Conservation (phyloP, 1,284 basidiomycete species). For the Papiliotrema fonsecae region DNA sequence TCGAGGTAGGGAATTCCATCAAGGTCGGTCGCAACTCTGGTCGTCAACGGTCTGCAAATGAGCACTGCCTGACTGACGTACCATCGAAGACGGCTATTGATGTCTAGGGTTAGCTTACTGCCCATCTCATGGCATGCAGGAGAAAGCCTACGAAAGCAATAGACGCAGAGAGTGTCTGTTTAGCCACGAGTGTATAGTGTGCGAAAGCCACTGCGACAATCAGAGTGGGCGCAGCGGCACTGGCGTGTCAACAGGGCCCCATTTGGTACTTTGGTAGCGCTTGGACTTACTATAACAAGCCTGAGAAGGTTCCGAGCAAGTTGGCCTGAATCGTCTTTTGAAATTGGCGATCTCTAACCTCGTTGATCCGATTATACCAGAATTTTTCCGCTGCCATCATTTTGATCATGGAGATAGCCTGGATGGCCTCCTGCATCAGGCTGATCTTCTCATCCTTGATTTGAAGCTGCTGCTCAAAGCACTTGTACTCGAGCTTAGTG, state of each 20-base stretch:
- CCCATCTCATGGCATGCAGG: background rate
- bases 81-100: constrained; percentile 61
- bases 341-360: constrained; percentile 67
- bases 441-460: constrained; percentile 77
- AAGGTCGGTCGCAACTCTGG: constrained; percentile 24
- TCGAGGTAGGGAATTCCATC: constrained; percentile 13
- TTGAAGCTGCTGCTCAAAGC: constrained; percentile 80
- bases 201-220: constrained; percentile 40
- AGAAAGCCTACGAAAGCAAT: constrained; percentile 61
- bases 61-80: constrained; percentile 9
- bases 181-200: constrained; percentile 60
- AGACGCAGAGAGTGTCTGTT: constrained; percentile 66
- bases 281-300: constrained; percentile 24
- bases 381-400: constrained; percentile 90
- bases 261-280: too few species aligned
- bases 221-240: constrained; percentile 29
- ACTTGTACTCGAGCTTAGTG: constrained; percentile 69
- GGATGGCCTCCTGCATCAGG: constrained; percentile 85
- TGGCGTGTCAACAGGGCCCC: too few species aligned
- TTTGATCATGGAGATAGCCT: constrained; percentile 88
- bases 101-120: constrained; percentile 48
- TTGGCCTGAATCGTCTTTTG: constrained; percentile 58
- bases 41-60: background rate
- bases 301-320: constrained; percentile 15
- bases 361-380: constrained; percentile 72